Base-by-base conservation (phyloP, 1,284 basidiomycete species). In the Cryptococcus sp. region DNA sequence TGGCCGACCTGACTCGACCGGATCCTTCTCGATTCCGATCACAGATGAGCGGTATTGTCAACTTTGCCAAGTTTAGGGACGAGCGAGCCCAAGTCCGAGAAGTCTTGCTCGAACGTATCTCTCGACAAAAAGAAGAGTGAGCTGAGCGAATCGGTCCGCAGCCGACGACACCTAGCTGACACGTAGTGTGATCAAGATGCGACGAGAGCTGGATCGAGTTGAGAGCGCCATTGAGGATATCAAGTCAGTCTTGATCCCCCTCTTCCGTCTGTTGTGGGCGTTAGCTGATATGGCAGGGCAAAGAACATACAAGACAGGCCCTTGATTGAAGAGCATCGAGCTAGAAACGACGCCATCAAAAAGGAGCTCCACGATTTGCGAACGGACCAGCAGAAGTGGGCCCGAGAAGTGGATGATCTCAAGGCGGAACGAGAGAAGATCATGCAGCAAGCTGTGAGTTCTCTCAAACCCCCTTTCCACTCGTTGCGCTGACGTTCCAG, bases 11-110 rank as follows among this genome's bases (percentile, higher is more conserved):
- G 9, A 77, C 78, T 42, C 77, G 77, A 40, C 90, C 90, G 1
- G 84, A 86, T 23, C 74, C 81, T 19, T 77, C 81, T 28, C 80
- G 89, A 22, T 85, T 88, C 0, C 76, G 83, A 14, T 76, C 79
- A 42, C 77, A 87, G 37, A 78, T 95, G 50, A 88, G 87, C 34
- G 90, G 85, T 0, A 85, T 95, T 54, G 85, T 93, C 76, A 95
- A 95, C 73, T 90, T 92, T 69, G 81, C 89, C 66, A 89, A 89
- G 71, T 94, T 93, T 68, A 58, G 69, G 23, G 68, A 71, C 16
- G 62, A 66, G 37, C 47, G 59, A 40, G 42, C 45, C 10, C 53
- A 43, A 32, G 51, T 59, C 9, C 53, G 54, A 25, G 23, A 43
- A 32, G 50, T 52, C 21, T 51, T 65, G 19, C 50, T 58, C 37